Base-by-base conservation (phyloP, 345 rosid species). In the Salix dunnii region DNA sequence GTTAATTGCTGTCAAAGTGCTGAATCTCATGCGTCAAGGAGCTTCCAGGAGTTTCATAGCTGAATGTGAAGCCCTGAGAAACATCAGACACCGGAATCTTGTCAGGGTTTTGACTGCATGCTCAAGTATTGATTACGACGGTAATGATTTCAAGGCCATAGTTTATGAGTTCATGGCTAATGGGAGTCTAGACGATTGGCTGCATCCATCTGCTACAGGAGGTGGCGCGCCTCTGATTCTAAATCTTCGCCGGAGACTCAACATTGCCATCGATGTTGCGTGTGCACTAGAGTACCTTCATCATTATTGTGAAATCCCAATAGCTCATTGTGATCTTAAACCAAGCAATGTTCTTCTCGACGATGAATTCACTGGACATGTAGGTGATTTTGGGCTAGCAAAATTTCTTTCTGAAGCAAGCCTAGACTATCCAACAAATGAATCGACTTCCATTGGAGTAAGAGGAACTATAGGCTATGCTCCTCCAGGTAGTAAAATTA, bases 21-120 rank as follows among this genome's bases (percentile, higher is more conserved):
- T 80, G 3, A 80, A 80, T 58, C 79, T 80, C 33, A 68, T 71
- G 23, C 76, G 61, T 23, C 49, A 58, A 42, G 83, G 83, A 66
- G 77, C 83, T 53, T 38, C 72, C 6, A 33, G 25, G 55, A 76
- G 79, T 38, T 80, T 80, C 43, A 1, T 80, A 2, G 80, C 73
- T 18, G 80, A 81, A 48, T 76, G 77, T 63, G 63, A 72, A 21
- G 77, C 80, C 27, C 21, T 68, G 74, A 67, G 35, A 68, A 72
- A 42, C 23, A 68, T 27, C 33, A 20, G 80, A 31, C 83, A 72
- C 11, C 76, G 79, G 4, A 80, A 80, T 28, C 76, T 80, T 3
- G 38, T 80, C 9, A 76, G 27, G 62, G 30, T 81, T 70, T 33
- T 67, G 2, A 68, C 68, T 43, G 35, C 63, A 12, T 81, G 83